A percentile compares a stretch with the other conserved stretches of the same genome.
These are phyloP conservation scores for Juglanconis sp. DNA, from an alignment of 2,329 filamentous ascomycete genomes.

Conservation along the genomic window DNA sequence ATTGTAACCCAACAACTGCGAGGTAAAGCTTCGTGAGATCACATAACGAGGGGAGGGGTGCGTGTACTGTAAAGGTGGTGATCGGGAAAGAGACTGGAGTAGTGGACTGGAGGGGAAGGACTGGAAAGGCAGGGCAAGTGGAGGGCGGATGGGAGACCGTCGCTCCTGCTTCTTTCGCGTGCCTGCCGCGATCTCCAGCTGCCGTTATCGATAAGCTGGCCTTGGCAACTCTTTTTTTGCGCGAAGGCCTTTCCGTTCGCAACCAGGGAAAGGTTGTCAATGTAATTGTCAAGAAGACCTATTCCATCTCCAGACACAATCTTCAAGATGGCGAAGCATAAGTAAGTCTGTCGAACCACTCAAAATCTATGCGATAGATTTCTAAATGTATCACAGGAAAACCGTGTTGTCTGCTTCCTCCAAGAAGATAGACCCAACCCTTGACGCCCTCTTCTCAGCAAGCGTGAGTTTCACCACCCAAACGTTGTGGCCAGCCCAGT, in stretches of 20 bases:
- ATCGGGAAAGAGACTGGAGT: not conserved
- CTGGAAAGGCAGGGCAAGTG: not conserved
- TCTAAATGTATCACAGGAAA: slow-evolving; percentile 30
- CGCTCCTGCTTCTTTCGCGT: not conserved
- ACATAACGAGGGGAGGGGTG: slow-evolving; percentile 4
- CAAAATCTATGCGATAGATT: not conserved
- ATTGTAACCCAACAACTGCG: slow-evolving; percentile 7
- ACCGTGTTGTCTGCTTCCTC: slow-evolving; percentile 40
- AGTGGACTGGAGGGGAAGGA: slow-evolving; percentile 5
- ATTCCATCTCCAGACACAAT: not conserved
- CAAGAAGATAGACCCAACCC: slow-evolving; percentile 63
- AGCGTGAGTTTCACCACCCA: slow-evolving; percentile 55
- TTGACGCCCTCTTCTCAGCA: slow-evolving; percentile 67
- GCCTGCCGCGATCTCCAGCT: not conserved
- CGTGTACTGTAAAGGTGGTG: not conserved
- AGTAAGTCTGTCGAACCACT: not conserved
- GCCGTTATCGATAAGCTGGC: not conserved
- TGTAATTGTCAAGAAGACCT: not conserved
- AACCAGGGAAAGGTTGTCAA: not conserved
- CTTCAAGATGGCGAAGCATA: slow-evolving; percentile 14
- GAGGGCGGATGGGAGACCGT: not conserved
- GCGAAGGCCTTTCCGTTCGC: not conserved
- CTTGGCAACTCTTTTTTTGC: not conserved
- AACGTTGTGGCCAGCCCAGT: not conserved
- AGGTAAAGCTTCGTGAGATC: slow-evolving; percentile 7